Conservation (phyloP, 345 rosid genomes). For the Noccaea caerulescens region DNA sequence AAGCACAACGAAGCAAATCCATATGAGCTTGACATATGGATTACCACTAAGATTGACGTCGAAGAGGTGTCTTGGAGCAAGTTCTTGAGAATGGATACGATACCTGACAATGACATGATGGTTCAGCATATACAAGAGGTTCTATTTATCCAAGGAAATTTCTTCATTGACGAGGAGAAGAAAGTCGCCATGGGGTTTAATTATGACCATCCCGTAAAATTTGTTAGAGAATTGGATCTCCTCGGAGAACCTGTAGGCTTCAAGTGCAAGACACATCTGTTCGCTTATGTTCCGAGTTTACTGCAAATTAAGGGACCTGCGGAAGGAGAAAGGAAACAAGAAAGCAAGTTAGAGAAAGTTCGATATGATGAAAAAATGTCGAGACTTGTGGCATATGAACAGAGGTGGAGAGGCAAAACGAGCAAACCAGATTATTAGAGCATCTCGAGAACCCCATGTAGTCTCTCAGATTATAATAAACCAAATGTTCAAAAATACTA, state of each 20-base stretch:
- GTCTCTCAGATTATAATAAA: too few species aligned
- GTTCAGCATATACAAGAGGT: neutral
- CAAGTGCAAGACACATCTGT: neutral
- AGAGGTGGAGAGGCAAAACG: neutral
- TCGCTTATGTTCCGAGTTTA: neutral
- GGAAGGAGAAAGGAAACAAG: neutral
- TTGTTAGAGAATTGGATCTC: neutral
- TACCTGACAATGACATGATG: too few species aligned
- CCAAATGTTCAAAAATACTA: too few species aligned
- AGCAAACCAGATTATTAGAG: neutral
- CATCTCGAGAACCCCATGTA: too few species aligned
- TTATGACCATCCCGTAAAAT: too few species aligned
- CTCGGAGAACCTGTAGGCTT: too few species aligned
- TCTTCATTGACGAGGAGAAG: constrained; percentile 11
- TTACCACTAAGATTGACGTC: too few species aligned
- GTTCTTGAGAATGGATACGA: neutral
- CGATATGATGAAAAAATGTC: neutral
- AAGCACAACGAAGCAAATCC: too few species aligned
- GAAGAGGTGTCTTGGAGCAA: too few species aligned
- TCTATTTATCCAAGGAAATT: neutral
- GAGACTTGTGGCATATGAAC: neutral
- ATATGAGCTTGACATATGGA: too few species aligned
- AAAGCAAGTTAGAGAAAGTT: neutral
- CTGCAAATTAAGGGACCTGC: neutral
- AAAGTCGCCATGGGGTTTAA: neutral